These are phyloP conservation scores for Lecanosticta acicola DNA, from an alignment of 2,329 filamentous ascomycete genomes.

Conservation along the genomic window DNA sequence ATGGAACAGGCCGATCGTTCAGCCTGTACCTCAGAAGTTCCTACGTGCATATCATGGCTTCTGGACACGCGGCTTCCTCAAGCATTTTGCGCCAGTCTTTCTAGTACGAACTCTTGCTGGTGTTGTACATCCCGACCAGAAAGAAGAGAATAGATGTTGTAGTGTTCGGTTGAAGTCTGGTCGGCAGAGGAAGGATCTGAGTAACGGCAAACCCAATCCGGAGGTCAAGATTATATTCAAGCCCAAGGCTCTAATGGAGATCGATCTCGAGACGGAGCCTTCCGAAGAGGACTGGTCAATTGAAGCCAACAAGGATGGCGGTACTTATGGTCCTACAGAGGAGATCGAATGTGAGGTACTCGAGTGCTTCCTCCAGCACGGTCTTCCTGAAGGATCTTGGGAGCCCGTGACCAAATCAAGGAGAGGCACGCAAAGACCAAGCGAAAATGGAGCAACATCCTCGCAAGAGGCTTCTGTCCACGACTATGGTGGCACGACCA, in stretches of 20 bases:
- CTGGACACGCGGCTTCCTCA: conserved; percentile 34
- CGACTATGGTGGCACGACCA: no score
- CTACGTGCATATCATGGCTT: conserved; percentile 37
- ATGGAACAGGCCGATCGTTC: conserved; percentile 30
- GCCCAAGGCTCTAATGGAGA: conserved; percentile 30
- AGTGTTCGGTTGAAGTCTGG: conserved; percentile 31
- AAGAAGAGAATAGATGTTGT: conserved; percentile 24
- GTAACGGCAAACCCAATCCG: conserved; percentile 17
- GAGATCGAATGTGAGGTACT: conserved; percentile 36
- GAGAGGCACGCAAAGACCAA: neutral
- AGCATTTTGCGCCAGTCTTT: conserved; percentile 36
- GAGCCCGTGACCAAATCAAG: conserved; percentile 5
- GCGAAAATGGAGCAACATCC: no score
- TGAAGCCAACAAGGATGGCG: conserved; percentile 29
- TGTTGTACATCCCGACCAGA: conserved; percentile 11
- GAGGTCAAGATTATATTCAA: conserved; percentile 35
- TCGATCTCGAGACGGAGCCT: conserved; percentile 19
- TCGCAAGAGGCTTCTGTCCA: no score
- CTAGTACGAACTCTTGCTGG: conserved; percentile 27
- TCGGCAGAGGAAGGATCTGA: conserved; percentile 21
- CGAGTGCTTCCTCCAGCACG: conserved; percentile 29
- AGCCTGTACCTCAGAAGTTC: conserved; percentile 32
- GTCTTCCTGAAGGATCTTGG: conserved; percentile 22
- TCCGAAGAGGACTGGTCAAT: conserved; percentile 26
- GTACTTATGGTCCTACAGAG: conserved; percentile 30